Conservation (phyloP, 2,329 filamentous ascomycete genomes). For the Gyromitra esculenta region DNA sequence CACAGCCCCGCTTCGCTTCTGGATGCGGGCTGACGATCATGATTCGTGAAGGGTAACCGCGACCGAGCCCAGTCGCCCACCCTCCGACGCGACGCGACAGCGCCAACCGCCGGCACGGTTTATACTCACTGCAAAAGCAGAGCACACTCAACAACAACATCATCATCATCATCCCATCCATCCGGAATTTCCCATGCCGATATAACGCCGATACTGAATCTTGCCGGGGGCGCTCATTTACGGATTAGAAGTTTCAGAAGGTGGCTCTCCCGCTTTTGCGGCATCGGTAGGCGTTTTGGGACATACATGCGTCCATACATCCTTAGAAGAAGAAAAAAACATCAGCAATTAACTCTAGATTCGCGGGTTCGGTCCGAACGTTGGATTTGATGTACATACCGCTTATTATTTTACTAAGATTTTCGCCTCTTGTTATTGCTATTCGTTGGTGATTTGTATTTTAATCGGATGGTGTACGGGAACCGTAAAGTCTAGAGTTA, state of each 20-base stretch:
- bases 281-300: constrained; percentile 40
- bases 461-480: constrained; percentile 11
- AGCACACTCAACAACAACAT: too few species aligned
- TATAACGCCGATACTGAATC: constrained; percentile 32
- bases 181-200: constrained; percentile 46
- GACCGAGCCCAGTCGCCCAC: constrained; percentile 21
- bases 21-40: constrained; percentile 46
- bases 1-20: constrained; percentile 45
- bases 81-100: constrained; percentile 21
- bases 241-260: constrained; percentile 24
- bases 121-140: not conserved
- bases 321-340: constrained; percentile 8
- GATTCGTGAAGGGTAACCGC: constrained; percentile 34
- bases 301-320: constrained; percentile 42
- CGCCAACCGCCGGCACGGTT: constrained; percentile 22
- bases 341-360: constrained; percentile 19
- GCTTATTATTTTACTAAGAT: constrained; percentile 5
- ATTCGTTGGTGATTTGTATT: constrained; percentile 7
- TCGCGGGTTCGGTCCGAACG: constrained; percentile 15
- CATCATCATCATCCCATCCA: not conserved
- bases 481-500: constrained; percentile 6
- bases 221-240: constrained; percentile 11
- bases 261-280: constrained; percentile 12
- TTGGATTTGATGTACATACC: constrained; percentile 8
- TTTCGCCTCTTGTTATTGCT: constrained; percentile 5